Base-by-base conservation (phyloP, 768 basidiomycete species). In the Phaeotremella fagi region DNA sequence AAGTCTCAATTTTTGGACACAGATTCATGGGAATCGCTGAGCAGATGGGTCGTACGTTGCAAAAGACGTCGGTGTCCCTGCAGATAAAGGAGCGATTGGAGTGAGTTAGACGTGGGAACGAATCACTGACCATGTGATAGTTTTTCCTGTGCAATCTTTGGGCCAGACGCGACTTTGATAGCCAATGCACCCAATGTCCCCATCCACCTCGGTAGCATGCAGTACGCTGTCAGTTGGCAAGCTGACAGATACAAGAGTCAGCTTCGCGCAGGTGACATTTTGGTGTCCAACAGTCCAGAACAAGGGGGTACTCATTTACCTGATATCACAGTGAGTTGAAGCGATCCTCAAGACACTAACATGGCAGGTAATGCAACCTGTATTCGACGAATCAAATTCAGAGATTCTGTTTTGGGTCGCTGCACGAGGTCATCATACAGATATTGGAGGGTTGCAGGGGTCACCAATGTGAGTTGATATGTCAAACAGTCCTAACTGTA, bases 1-100 rank as follows among this genome's bases (percentile, higher is more conserved):
- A 54, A 22, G 26, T 54, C 4, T 29, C 45, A 6, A 36, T 54
- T 6, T 50, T 55, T 22, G 33, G 48, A 4, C 53, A 54, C 28
- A n/a, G 60, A 3, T 61, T 61, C 60, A 61, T 61, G 60, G 25
- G 22, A 3, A 63, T 59, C 43, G 61, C 61, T 27, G 61, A 63
- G 26, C 54, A 54, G 20, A 63, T 63, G 61, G 61, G 61, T 22
- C 43, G 55, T 27, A 49, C 48, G 4, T 38, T 63, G 3, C 61
- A 60, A 45, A 58, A 56, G 36, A 63, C 59, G 7, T 41, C 59
- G n/a, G 46, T 60, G 24, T 63, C 61, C 18, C 45, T 57, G 1
- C 51, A 58, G 46, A 49, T 60, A 18, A 57, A 57, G 24, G 50
- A 51, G 42, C 50, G 50, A 16, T 25, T 51, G 20, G 50, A 51